These are phyloP conservation scores for Aspergillus sergii DNA, from an alignment of 2,329 filamentous ascomycete species.

Conservation along the genomic window DNA sequence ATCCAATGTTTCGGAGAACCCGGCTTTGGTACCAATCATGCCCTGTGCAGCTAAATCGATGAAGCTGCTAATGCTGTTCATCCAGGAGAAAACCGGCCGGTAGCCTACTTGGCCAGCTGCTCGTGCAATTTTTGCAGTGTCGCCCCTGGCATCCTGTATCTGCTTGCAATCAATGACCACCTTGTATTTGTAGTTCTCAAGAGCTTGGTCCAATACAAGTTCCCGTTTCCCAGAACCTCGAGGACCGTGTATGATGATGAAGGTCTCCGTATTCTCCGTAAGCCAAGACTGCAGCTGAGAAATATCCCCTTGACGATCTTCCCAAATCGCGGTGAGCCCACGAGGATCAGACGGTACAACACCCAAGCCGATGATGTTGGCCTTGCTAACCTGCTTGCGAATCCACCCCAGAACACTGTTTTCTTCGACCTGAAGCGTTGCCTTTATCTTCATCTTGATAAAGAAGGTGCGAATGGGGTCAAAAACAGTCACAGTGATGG, in stretches of 20 bases:
- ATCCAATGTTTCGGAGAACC: constrained; percentile 90
- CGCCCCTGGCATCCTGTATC: constrained; percentile 86
- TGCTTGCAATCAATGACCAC: constrained; percentile 90
- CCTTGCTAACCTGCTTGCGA: constrained; percentile 60
- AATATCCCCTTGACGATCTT: constrained; percentile 80
- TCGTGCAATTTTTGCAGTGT: constrained; percentile 79
- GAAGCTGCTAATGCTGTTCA: constrained; percentile 91
- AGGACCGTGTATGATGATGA: constrained; percentile 90
- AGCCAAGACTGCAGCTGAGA: constrained; percentile 82
- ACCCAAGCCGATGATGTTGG: constrained; percentile 48
- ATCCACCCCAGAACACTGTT: constrained; percentile 80
- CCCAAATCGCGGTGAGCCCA: constrained; percentile 80
- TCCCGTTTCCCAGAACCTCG: constrained; percentile 90
- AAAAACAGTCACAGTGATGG: constrained; percentile 83
- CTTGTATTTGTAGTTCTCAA: constrained; percentile 75
- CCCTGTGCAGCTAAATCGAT: constrained; percentile 90
- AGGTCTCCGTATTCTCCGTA: constrained; percentile 84
- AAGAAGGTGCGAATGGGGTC: constrained; percentile 94
- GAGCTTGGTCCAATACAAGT: constrained; percentile 79
- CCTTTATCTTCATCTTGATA: constrained; percentile 83
- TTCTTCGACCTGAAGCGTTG: constrained; percentile 72
- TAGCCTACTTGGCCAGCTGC: constrained; percentile 86
- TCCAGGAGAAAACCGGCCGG: constrained; percentile 91
- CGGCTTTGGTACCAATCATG: constrained; percentile 90
- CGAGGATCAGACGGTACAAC: constrained; percentile 61